These are phyloP conservation scores for Chaetomium cochliodes DNA, from an alignment of 495 filamentous ascomycete species.

Conservation along the genomic window DNA sequence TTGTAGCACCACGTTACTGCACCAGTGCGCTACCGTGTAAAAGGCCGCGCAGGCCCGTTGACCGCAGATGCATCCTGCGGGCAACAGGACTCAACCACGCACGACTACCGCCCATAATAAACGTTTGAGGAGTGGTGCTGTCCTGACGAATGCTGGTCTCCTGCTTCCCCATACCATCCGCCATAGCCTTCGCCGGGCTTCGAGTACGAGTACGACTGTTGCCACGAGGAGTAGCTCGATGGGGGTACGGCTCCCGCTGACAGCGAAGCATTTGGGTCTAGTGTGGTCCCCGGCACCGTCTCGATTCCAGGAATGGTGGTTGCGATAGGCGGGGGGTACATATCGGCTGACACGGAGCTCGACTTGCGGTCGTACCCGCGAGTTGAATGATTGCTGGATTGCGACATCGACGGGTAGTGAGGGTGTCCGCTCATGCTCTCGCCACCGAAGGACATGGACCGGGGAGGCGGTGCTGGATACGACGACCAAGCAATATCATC, in stretches of 20 bases:
- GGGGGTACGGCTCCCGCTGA: slow-evolving; percentile 45
- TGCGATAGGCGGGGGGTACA: slow-evolving; percentile 41
- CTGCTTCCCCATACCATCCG: slow-evolving; percentile 45
- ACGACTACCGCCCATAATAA: slow-evolving; percentile 6
- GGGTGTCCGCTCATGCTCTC: slow-evolving; percentile 37
- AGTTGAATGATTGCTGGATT: slow-evolving; percentile 31
- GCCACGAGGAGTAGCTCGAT: slow-evolving; percentile 45
- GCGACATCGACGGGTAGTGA: slow-evolving; percentile 37
- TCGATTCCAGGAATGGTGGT: slow-evolving; percentile 43
- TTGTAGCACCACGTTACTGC: no score
- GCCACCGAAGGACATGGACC: slow-evolving; percentile 48
- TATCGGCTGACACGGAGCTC: slow-evolving; percentile 34
- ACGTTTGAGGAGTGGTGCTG: slow-evolving; percentile 34
- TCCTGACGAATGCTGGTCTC: slow-evolving; percentile 34
- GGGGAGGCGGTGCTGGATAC: slow-evolving; percentile 41
- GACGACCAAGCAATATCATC: slow-evolving; percentile 42
- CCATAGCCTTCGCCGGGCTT: slow-evolving; percentile 40
- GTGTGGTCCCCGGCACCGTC: slow-evolving; percentile 37
- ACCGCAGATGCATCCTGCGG: neutral
- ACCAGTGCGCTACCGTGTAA: neutral
- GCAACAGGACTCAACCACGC: neutral
- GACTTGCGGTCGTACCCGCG: slow-evolving; percentile 41
- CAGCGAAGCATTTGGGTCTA: slow-evolving; percentile 38
- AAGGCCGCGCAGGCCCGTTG: neutral
- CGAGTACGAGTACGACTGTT: slow-evolving; percentile 45